These are phyloP conservation scores for Cladophialophora psammophila DNA, from an alignment of 2,329 filamentous ascomycete species.

Conservation along the genomic window DNA sequence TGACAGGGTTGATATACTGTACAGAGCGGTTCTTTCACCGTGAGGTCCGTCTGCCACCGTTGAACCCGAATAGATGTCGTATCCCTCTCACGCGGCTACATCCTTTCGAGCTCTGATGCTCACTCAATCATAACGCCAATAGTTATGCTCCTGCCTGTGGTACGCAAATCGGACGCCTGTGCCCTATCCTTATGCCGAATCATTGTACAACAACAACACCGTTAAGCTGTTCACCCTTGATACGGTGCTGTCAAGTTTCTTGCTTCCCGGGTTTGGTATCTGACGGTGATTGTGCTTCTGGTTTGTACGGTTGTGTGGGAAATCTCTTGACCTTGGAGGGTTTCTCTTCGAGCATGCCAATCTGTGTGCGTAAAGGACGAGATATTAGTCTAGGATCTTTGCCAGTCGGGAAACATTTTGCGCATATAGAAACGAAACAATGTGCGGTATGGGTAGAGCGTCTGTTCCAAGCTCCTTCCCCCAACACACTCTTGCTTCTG, in stretches of 20 bases:
- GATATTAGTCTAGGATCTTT: not conserved
- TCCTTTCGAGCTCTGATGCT: not conserved
- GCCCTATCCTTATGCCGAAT: not conserved
- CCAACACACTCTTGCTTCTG: not conserved
- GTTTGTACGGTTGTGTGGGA: conserved; percentile 16
- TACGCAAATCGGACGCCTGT: not conserved
- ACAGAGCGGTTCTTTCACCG: not conserved
- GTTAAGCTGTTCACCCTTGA: not conserved
- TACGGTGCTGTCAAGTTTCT: not conserved
- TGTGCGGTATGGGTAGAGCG: not conserved
- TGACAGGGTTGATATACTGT: not conserved
- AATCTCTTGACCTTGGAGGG: conserved; percentile 29
- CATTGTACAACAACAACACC: not conserved
- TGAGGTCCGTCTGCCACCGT: not conserved
- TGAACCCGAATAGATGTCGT: not conserved
- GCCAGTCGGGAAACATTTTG: not conserved
- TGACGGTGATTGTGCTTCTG: conserved; percentile 1
- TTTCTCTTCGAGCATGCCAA: conserved; percentile 38
- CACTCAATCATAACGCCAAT: not conserved
- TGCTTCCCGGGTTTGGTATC: conserved; percentile 9
- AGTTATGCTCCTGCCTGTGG: not conserved
- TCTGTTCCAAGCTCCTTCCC: not conserved
- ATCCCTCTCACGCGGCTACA: not conserved
- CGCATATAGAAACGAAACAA: not conserved
- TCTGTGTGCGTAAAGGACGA: conserved; percentile 18